phyloP scores from a whole-genome alignment of 83 land plant genomes.

The Thuja plicata region DNA sequence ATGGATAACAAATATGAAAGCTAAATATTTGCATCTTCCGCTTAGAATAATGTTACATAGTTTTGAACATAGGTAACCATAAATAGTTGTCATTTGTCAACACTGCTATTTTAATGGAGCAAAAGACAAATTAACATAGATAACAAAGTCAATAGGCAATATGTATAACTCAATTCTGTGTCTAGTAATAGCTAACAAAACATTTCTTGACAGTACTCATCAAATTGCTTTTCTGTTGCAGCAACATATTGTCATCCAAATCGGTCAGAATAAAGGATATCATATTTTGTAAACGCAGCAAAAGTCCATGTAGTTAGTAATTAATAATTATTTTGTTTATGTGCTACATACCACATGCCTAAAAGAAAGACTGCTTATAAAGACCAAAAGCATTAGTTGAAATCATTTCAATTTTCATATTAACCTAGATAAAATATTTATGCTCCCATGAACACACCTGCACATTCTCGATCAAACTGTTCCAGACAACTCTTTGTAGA shows the following conservation, averaged over 20 bases:
- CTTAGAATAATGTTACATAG: neutral
- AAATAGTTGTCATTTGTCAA: neutral
- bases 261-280: neutral
- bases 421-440: neutral
- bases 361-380: neutral
- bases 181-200: neutral
- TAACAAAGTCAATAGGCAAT: neutral
- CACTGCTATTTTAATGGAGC: neutral
- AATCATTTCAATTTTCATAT: neutral
- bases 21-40: neutral
- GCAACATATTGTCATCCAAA: neutral
- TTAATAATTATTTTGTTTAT: neutral
- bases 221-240: neutral
- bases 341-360: neutral
- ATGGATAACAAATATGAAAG: neutral
- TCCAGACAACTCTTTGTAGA: slow-evolving; percentile 42
- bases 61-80: neutral
- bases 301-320: neutral
- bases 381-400: neutral
- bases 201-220: neutral
- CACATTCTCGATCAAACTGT: slow-evolving; percentile 63
- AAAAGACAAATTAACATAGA: neutral
- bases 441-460: slow-evolving; percentile 45
- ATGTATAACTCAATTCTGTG: neutral
- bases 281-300: neutral